phyloP scores from a whole-genome alignment of 1,284 basidiomycete genomes.

The Cutaneotrichosporon mucoides region DNA sequence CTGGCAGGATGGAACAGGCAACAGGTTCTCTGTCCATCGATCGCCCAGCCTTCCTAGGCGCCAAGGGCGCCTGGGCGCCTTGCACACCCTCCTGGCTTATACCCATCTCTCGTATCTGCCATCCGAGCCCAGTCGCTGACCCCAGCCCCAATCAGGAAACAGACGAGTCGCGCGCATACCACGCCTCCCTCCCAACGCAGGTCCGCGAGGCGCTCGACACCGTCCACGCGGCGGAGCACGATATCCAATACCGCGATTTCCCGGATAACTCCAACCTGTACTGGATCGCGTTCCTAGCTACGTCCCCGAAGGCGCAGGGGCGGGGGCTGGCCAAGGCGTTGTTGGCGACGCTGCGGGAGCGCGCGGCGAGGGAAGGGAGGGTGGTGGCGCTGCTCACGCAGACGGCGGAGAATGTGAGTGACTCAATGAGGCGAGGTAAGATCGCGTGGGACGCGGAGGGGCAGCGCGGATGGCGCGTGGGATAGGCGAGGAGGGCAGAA shows the following conservation, averaged over 20 bases:
- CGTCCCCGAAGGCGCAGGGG: constrained; percentile 1
- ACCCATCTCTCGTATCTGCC: too few relatives aligned
- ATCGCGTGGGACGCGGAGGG: too few relatives aligned
- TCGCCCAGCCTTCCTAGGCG: too few relatives aligned
- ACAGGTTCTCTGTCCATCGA: too few relatives aligned
- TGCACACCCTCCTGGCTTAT: too few relatives aligned
- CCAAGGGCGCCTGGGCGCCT: too few relatives aligned
- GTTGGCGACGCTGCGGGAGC: not conserved
- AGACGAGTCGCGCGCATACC: not conserved
- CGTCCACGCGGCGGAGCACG: not conserved
- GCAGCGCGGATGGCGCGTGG: too few relatives aligned
- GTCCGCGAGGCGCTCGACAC: not conserved
- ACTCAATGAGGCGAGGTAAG: too few relatives aligned
- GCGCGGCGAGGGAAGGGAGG: not conserved
- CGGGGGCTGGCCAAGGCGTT: constrained; percentile 4
- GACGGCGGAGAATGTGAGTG: not conserved
- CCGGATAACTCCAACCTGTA: not conserved
- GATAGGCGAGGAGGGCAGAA: too few relatives aligned
- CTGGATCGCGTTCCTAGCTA: constrained; percentile 6
- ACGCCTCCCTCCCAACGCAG: not conserved
- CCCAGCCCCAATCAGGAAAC: constrained; percentile 2
- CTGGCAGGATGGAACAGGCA: too few relatives aligned
- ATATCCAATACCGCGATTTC: not conserved
- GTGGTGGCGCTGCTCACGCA: not conserved
- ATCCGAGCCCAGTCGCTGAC: not conserved